Conservation (phyloP, 1,284 basidiomycete genomes). For the Rhizoctonia solani region DNA sequence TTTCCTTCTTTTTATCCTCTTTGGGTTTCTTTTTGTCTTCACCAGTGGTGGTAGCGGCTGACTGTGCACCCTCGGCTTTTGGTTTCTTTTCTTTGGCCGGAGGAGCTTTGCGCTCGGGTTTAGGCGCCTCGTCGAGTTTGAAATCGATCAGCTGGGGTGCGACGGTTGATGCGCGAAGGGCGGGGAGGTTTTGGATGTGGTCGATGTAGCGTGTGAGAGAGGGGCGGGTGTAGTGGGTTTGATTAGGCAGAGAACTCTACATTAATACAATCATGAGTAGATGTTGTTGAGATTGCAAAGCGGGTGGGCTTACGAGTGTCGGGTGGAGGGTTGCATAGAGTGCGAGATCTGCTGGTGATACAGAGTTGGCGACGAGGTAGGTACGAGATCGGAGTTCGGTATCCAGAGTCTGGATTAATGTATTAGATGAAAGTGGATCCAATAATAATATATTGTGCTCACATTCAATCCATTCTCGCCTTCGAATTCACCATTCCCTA, state of each 20-base stretch:
- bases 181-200: constrained; percentile 77
- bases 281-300: neutral
- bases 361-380: constrained; percentile 50
- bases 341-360: constrained; percentile 52
- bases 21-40: constrained; percentile 51
- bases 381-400: constrained; percentile 50
- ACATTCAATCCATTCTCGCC: constrained; percentile 18
- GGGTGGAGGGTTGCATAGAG: constrained; percentile 59
- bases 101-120: constrained; percentile 65
- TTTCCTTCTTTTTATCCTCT: constrained; percentile 54
- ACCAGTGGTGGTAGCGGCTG: constrained; percentile 44
- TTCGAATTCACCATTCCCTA: constrained; percentile 27
- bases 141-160: constrained; percentile 63
- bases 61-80: constrained; percentile 56
- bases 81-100: constrained; percentile 81
- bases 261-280: neutral
- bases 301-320: constrained; percentile 62
- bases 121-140: constrained; percentile 63
- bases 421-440: neutral
- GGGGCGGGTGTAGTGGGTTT: constrained; percentile 74
- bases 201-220: constrained; percentile 91
- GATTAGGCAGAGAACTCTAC: constrained; percentile 66
- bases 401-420: constrained; percentile 47
- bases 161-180: constrained; percentile 60
- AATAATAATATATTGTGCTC: neutral